Base-by-base conservation (phyloP, 768 basidiomycete genomes). In the Leucocoprinus leucothites region DNA sequence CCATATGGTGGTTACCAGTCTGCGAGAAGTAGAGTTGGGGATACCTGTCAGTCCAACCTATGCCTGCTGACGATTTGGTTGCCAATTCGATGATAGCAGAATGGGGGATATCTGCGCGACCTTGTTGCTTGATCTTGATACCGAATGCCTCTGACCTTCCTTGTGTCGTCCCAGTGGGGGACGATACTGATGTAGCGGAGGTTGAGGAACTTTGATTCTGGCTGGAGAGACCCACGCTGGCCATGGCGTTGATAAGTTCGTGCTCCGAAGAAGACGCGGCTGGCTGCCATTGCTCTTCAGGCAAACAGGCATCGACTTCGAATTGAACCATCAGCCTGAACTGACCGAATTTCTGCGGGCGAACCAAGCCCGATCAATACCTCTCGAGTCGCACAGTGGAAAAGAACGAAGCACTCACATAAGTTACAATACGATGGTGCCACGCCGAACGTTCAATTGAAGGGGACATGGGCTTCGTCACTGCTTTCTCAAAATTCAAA, bases 11-110 rank as follows among this genome's bases (percentile, higher is more conserved):
- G 60, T 81, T 76, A 1, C 78, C 69, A 1, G 85, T 89, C 62
- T 85, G 84, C 3, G 89, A 87, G 53, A 91, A 77, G 63, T 78
- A 85, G 13, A 89, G 68, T 64, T 89, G 87, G 0, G 84, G 81
- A 64, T 82, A 88, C 1, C 73, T 68, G 61, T 86, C 72, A 53
- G 71, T 70, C 31, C 54, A 45, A 57, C 54, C 38, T 62, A 60
- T 34, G 63, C 68, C 14, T 50, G 63, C 36, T 22, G 64, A 61
- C 2, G 76, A 71, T 26, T 74, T 72, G 1, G 81, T 81, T 16
- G 74, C 73, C 21, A 81, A 62, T 60, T 82, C 80, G 35, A 81
- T 60, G 51, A 79, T 66, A 4, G 74, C 62, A 0, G 75, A 69
- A 28, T 77, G 67, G 0, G 77, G 70, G 18, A 78, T 71, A 24